Base-by-base conservation (phyloP, 306 rosid genomes). In the Sophora flavescens region DNA sequence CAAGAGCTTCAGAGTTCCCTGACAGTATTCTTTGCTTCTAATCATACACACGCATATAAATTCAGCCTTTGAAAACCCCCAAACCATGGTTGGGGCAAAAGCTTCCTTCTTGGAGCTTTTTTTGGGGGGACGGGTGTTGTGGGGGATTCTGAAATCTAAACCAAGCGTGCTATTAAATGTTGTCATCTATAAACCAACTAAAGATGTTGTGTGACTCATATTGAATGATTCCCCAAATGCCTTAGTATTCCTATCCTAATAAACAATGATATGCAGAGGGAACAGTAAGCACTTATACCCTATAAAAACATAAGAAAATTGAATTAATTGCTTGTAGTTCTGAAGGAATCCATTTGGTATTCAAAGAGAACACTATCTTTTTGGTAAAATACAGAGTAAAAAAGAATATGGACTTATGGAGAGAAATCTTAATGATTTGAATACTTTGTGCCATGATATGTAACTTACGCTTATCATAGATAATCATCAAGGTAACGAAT, bases 251-350 rank as follows among this genome's bases (percentile, higher is more conserved):
- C 17, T 33, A 26, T 45, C 12, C 32, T 4, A 22, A 39, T 15
- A 70, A 79, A 71, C 44, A 50, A 60, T 39, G 11, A 22, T 69
- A 60, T 3, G 4, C 58, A 61, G 38, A 50, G 16, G 58, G 64
- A 77, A 32, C 38, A 17, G 14, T 30, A 66, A 44, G 68, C 69
- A 57, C 66, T 45, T 6, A 48, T 50, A 38, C 52, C 18, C 65
- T 10, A 15, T 54, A 62, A 51, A 70, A 35, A n/a, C 5, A 16
- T 4, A 12, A 47, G 56, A 42, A 12, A 79, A 53, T 36, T 22
- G 63, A 68, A 81, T 36, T 33, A 81, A 26, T 61, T 38, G 65
- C 77, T 68, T 12, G 39, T 44, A 41, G 17, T 68, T 35, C 11
- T 16, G 52, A 75, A 72, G 51, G 56, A 68, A 62, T 50, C 11